phyloP scores from a whole-genome alignment of 805 yeast species.

The Tetrapisispora arboricola region DNA sequence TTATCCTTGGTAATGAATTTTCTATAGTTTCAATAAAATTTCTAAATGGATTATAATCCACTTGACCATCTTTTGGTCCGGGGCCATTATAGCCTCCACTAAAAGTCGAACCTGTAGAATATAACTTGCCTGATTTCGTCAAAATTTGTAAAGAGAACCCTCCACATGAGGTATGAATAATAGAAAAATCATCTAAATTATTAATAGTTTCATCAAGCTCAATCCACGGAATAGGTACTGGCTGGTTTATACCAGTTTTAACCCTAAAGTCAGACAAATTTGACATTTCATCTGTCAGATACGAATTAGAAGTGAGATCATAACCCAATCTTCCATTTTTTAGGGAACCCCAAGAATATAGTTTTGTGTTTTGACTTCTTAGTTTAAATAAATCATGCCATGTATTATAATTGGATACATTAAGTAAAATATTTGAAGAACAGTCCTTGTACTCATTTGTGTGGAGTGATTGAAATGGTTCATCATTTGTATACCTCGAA shows the following conservation, averaged over 20 bases:
- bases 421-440: slow-evolving; percentile 17
- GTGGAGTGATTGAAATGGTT: slow-evolving; percentile 18
- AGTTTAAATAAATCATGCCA: slow-evolving; percentile 23
- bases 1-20: slow-evolving; percentile 12
- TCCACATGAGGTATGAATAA: slow-evolving; percentile 40
- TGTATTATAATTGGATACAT: slow-evolving; percentile 8
- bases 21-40: slow-evolving; percentile 19
- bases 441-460: slow-evolving; percentile 18
- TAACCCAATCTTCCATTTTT: slow-evolving; percentile 27
- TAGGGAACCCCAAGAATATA: slow-evolving; percentile 28
- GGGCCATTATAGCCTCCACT: slow-evolving; percentile 35
- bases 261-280: slow-evolving; percentile 17
- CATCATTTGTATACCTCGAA: slow-evolving; percentile 19
- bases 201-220: slow-evolving; percentile 4
- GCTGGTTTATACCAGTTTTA: slow-evolving; percentile 24
- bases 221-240: slow-evolving; percentile 25
- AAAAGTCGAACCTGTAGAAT: slow-evolving; percentile 40
- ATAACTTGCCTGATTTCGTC: slow-evolving; percentile 45
- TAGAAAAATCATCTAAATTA: slow-evolving; percentile 10
- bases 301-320: slow-evolving; percentile 16
- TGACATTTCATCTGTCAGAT: slow-evolving; percentile 9
- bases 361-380: slow-evolving; percentile 13
- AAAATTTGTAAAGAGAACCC: slow-evolving; percentile 57
- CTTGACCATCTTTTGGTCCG: slow-evolving; percentile 28
- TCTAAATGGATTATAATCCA: slow-evolving; percentile 29